Conservation (phyloP, 2,329 filamentous ascomycete genomes). For the Pseudocercospora musae region DNA sequence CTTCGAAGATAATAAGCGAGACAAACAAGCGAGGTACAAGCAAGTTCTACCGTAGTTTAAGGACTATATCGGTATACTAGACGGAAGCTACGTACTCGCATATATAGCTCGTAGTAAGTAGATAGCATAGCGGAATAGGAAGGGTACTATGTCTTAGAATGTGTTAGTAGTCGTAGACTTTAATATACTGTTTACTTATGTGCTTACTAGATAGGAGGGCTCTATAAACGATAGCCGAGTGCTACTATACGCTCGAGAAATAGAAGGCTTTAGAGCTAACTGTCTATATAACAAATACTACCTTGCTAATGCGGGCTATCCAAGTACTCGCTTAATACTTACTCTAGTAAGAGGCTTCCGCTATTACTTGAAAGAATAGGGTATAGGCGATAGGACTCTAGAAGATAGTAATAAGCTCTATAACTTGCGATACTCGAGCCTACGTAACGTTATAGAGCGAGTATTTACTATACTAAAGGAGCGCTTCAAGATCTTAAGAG, state of each 20-base stretch:
- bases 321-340: neutral
- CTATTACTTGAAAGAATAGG: neutral
- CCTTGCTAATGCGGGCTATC: no score
- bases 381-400: neutral
- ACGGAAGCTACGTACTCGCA: neutral
- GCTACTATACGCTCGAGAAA: neutral
- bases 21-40: neutral
- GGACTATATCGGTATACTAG: neutral
- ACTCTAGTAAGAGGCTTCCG: neutral
- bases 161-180: neutral
- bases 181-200: conserved; percentile 3
- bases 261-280: neutral
- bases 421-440: neutral
- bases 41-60: neutral
- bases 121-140: neutral
- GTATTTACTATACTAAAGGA: neutral
- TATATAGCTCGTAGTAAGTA: neutral
- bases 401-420: neutral
- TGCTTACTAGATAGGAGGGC: conserved; percentile 1
- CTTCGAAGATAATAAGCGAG: neutral
- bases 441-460: neutral
- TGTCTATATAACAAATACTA: neutral
- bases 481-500: neutral
- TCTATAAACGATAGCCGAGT: neutral
- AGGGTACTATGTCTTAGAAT: neutral